Evolutionary conservation across 805 yeast species (phyloP).

Genomic region (Diddensiella santjacobensis): DNA sequence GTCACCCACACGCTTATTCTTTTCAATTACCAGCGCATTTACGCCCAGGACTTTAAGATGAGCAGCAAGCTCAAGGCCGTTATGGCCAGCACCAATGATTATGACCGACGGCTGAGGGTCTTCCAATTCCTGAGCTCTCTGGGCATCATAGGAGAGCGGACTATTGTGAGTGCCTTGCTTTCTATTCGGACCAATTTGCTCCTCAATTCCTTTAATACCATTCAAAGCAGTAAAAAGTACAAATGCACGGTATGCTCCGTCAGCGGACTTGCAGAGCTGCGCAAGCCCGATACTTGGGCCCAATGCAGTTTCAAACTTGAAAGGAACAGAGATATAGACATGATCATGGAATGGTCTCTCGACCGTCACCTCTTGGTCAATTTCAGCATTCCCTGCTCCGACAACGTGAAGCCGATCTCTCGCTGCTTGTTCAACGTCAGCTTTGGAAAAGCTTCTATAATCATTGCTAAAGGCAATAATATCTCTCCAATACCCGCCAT

Average conservation of each 20-base stretch:
- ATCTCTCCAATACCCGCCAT: constrained; percentile 25
- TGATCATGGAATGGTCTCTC: constrained; percentile 2
- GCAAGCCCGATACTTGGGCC: constrained; percentile 18
- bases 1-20: constrained; percentile 40
- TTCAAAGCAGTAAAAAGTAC: constrained; percentile 19
- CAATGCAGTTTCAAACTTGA: constrained; percentile 16
- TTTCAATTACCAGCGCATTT: constrained; percentile 39
- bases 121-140: constrained; percentile 8
- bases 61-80: constrained; percentile 43
- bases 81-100: constrained; percentile 48
- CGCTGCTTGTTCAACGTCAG: constrained; percentile 23
- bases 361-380: constrained; percentile 19
- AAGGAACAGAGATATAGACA: constrained; percentile 10
- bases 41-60: constrained; percentile 42
- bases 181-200: constrained; percentile 14
- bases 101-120: constrained; percentile 39
- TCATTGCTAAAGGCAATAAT: constrained; percentile 24
- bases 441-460: constrained; percentile 21
- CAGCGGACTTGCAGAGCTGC: constrained; percentile 11
- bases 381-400: constrained; percentile 3
- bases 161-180: constrained; percentile 14
- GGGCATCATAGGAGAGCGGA: constrained; percentile 13
- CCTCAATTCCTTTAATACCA: constrained; percentile 16
- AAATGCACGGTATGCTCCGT: constrained; percentile 10
- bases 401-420: constrained; percentile 1